Evolutionary conservation across 495 filamentous ascomycete species (phyloP), one percentile per base, ranked within the genome.

Genomic region (Xylaria sp.): DNA sequence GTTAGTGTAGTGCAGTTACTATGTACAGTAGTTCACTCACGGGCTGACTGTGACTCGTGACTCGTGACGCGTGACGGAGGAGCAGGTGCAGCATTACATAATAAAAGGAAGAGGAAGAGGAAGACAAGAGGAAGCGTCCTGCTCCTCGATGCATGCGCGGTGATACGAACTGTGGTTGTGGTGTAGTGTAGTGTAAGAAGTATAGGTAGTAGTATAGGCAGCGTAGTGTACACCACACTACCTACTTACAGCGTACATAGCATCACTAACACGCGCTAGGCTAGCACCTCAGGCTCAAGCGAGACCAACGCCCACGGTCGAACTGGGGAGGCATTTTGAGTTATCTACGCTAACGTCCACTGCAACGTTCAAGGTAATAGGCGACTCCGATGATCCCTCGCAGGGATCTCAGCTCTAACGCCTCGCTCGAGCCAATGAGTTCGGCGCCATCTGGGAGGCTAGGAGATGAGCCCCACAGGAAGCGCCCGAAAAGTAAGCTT

Each of bases 371-470:
- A 41, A 43, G 35, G 48, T n/a, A 3, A 31, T 67, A 67, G 64
- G 64, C 64, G 64, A 67, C 46, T 31, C 64, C 64, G 64, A 67
- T 41, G 64, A 67, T 67, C 64, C 64, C 35, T 55, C 21, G n/a
- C 64, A 67, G 48, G 64, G 64, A 67, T 67, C 64, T 67, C 64
- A 67, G 29, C 46, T 41, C 48, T 26, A 11, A 41, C 0, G 24
- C n/a, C 64, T 26, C 44, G 2, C 17, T 19, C 5, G 19, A 19
- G 31, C 64, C 46, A 67, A 67, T 67, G n/a, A 7, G 50, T 29
- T 17, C n/a, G 17, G 48, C 35, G 48, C 12, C 19, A 52, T 19
- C 62, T 35, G n/a, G n/a, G 11, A 67, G 48, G 7, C 48, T 40
- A 35, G 35, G 50, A 55, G 64, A 67, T 55, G 64, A 67, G 48